Evolutionary conservation across 2,329 filamentous ascomycete genomes (phyloP).

Genomic region (Periconia sp.): DNA sequence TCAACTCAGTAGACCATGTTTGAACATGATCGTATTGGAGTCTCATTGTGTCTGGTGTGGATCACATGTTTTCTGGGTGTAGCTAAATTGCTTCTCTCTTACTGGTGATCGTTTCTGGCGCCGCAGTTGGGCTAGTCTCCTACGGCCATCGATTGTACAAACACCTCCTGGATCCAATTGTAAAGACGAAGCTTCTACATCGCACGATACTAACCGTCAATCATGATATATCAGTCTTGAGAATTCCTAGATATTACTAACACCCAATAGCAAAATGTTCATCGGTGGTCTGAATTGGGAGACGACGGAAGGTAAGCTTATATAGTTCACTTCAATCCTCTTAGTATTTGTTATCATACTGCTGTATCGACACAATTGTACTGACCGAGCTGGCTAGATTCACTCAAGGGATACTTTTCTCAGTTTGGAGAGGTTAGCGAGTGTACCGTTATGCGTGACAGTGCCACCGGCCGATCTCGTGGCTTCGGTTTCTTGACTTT

Average conservation of each 20-base stretch:
- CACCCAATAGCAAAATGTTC: conserved; percentile 85
- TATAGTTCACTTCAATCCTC: background rate
- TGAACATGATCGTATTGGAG: background rate
- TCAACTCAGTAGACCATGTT: background rate
- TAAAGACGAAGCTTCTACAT: background rate
- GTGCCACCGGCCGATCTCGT: conserved; percentile 86
- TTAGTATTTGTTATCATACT: background rate
- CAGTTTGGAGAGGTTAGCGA: conserved; percentile 97
- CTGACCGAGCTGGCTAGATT: conserved; percentile 63
- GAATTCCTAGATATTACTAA: background rate
- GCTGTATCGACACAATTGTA: background rate
- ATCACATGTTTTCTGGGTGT: no score
- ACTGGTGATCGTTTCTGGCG: no score
- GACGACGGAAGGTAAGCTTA: conserved; percentile 86
- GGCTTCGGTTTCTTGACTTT: conserved; percentile 98
- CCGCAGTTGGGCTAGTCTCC: no score
- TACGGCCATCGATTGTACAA: no score
- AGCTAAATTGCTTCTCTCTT: no score
- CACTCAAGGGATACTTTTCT: conserved; percentile 93
- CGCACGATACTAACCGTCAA: conserved; percentile 2
- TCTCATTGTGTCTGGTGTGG: no score
- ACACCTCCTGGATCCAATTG: background rate
- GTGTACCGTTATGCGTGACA: conserved; percentile 99
- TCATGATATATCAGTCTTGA: no score
- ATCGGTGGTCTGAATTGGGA: conserved; percentile 99